Percentiles rank a stretch among this genome's conserved stretches.
Evolutionary conservation across 306 rosid species (phyloP).

Genomic region (Gillenia trifoliata): DNA sequence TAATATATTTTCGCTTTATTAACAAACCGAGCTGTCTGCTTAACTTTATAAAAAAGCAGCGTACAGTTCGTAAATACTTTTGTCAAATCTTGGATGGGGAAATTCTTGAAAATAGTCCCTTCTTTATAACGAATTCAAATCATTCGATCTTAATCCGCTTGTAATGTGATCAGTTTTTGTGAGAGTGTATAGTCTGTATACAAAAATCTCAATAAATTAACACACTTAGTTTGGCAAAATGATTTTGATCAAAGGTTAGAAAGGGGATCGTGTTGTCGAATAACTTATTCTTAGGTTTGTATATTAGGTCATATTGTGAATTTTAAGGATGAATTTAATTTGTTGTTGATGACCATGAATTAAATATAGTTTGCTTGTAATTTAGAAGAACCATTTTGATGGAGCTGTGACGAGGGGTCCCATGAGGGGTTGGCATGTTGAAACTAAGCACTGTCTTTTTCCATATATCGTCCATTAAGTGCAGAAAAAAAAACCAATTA

Average conservation of each 20-base stretch:
- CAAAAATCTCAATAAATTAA: too few relatives aligned
- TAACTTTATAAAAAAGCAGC: too few relatives aligned
- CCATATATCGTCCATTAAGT: neutral
- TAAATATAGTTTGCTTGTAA: neutral
- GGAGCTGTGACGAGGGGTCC: neutral
- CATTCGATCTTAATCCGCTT: too few relatives aligned
- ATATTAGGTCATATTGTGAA: neutral
- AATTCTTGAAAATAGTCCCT: neutral
- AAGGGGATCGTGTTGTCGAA: too few relatives aligned
- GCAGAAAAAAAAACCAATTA: too few relatives aligned
- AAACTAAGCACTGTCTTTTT: neutral
- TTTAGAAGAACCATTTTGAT: neutral
- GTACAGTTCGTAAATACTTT: neutral
- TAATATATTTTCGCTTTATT: neutral
- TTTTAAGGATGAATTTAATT: neutral
- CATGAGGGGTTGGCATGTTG: neutral
- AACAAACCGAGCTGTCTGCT: neutral
- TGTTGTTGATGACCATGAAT: neutral
- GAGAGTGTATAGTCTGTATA: too few relatives aligned
- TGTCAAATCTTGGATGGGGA: neutral
- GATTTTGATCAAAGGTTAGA: too few relatives aligned
- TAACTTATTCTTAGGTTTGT: neutral
- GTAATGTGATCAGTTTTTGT: too few relatives aligned
- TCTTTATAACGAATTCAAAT: too few relatives aligned
- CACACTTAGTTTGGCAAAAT: too few relatives aligned